Evolutionary conservation across 106 monocot species (phyloP).

Genomic region (Dendrobium chrysotoxum): DNA sequence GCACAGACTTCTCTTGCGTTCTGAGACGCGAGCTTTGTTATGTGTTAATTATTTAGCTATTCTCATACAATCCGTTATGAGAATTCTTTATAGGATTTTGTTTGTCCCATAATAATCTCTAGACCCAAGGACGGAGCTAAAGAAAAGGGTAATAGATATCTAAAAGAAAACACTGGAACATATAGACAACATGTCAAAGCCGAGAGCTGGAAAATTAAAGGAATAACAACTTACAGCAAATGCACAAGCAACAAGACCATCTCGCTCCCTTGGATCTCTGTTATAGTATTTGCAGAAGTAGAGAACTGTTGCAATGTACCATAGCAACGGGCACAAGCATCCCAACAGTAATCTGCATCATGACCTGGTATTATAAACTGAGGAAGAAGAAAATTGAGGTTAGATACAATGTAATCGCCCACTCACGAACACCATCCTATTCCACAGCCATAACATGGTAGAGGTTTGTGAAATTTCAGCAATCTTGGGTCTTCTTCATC

Average conservation of each 20-base stretch:
- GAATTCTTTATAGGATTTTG: not conserved
- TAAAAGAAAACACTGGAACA: not conserved
- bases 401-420: not conserved
- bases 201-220: not conserved
- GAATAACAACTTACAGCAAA: constrained; percentile 12
- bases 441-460: constrained; percentile 25
- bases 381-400: not conserved
- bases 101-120: not conserved
- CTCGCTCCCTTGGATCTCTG: constrained; percentile 26
- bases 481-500: constrained; percentile 28
- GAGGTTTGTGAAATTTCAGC: constrained; percentile 18
- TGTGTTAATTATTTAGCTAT: not conserved
- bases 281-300: constrained; percentile 20
- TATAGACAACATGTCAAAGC: not conserved
- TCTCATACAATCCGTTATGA: not conserved
- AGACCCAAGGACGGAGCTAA: not conserved
- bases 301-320: constrained; percentile 16
- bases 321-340: constrained; percentile 17
- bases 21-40: too few relatives aligned
- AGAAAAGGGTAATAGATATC: not conserved
- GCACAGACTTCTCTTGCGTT: too few relatives aligned
- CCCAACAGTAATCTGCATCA: constrained; percentile 19
- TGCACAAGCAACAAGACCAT: constrained; percentile 16
- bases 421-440: constrained; percentile 32
- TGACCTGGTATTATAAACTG: not conserved